Conservation (phyloP, 129 eudicot genomes). For the Flaveria brownii region DNA sequence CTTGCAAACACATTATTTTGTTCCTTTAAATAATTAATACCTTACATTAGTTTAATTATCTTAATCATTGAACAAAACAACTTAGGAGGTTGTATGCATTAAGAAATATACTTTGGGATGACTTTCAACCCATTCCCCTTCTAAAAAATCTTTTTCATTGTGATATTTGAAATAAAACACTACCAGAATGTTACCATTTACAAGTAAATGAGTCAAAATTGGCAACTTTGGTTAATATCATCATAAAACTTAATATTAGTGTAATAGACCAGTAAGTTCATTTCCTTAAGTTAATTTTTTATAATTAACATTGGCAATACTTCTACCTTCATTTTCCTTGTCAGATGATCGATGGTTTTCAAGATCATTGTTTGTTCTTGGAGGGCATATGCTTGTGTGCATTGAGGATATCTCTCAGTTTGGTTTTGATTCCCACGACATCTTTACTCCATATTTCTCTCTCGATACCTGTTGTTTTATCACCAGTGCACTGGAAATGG, state of each 20-base stretch:
- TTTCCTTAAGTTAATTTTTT: background rate
- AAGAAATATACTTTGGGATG: background rate
- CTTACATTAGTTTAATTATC: background rate
- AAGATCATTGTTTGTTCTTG: slow-evolving; percentile 65
- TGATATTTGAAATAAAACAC: slow-evolving; percentile 3
- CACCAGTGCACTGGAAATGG: slow-evolving; percentile 52
- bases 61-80: background rate
- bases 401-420: slow-evolving; percentile 57
- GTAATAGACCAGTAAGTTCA: background rate
- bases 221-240: background rate
- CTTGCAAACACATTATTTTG: background rate
- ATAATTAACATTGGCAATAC: background rate
- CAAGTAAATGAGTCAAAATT: background rate
- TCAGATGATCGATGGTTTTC: slow-evolving; percentile 59
- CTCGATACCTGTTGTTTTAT: slow-evolving; percentile 58
- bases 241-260: background rate
- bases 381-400: slow-evolving; percentile 62
- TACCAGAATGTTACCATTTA: background rate
- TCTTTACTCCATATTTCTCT: slow-evolving; percentile 44
- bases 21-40: background rate
- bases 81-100: background rate
- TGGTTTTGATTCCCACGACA: slow-evolving; percentile 41
- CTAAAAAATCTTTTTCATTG: background rate
- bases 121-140: background rate
- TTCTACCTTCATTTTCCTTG: slow-evolving; percentile 11